Base-by-base conservation (phyloP, 805 yeast genomes). In the Yamadazyma paraphyllophila region DNA sequence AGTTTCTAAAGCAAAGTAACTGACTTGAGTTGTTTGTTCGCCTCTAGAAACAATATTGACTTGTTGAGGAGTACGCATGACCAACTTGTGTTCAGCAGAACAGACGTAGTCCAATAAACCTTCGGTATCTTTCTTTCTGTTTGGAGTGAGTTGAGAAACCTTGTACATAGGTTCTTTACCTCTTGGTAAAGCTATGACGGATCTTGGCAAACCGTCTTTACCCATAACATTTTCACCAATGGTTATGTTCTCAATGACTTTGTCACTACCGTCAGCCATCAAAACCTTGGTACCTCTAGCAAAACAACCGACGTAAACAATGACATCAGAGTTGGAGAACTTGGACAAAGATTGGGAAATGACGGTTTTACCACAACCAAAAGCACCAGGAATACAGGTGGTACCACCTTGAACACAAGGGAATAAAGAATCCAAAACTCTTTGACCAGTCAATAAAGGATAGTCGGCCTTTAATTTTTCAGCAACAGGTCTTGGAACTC, bases 401-500 rank as follows among this genome's bases (percentile, higher is more conserved):
- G 99, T 94, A 77, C 99, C 99, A 75, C 99, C 99, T 77, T 94
- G 99, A 59, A 94, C 99, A 82, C 96, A 87, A 39, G 99, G 99
- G 80, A 94, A 94, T 54, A 94, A 80, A 26, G 99, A 85, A 71
- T 94, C 99, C 68, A 94, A 78, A 42, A 94, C 99, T 80, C 99
- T 88, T 77, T 94, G 99, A 61, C 99, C 99, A 14, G 99, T 94
- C 60, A 94, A 80, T 58, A 94, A 78, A 43, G 99, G 99, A 69
- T 86, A 81, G 71, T 92, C 94, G 36, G 99, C 98, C 50, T 96
- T 74, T 52, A 89, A 73, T 66, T 92, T 90, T 69, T 90, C 95
- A 42, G 97, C 86, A 39, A 92, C 98, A 13, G 99, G 99, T 74
- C 99, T 85, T 59, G 99, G 98, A 37, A 91, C 96, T 78, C 99